phyloP scores from a whole-genome alignment of 2,329 filamentous ascomycete genomes.

The Sphaerulina vaccinii region DNA sequence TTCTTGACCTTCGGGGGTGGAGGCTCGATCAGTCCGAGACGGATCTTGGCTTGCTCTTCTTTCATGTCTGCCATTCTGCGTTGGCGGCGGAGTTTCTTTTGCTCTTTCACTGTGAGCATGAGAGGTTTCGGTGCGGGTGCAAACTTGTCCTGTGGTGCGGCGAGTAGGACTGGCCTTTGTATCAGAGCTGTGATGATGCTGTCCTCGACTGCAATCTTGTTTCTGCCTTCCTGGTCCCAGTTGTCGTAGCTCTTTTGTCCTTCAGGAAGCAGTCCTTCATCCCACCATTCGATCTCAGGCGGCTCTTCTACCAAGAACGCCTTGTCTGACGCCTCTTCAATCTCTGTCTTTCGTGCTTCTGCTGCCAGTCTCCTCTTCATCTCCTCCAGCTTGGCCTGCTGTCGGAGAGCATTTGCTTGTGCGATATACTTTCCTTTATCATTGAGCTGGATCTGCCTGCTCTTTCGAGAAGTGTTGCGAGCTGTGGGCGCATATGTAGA shows the following conservation, averaged over 20 bases:
- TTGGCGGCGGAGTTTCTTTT: conserved; percentile 85
- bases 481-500: conserved; percentile 58
- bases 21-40: conserved; percentile 82
- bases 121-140: conserved; percentile 79
- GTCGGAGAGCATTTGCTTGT: conserved; percentile 83
- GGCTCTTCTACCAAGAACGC: conserved; percentile 77
- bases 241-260: conserved; percentile 64
- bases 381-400: conserved; percentile 83
- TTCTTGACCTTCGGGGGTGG: conserved; percentile 96
- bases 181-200: conserved; percentile 87
- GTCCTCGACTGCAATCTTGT: conserved; percentile 76
- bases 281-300: conserved; percentile 95
- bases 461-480: conserved; percentile 60
- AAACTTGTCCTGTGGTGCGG: conserved; percentile 87
- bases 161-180: conserved; percentile 86
- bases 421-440: conserved; percentile 96
- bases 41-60: conserved; percentile 93
- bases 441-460: conserved; percentile 82
- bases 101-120: conserved; percentile 87
- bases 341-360: conserved; percentile 82
- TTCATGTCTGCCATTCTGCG: conserved; percentile 89
- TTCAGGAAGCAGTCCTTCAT: conserved; percentile 79
- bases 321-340: conserved; percentile 92
- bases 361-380: conserved; percentile 94
- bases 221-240: conserved; percentile 59